Percentiles rank a stretch among this genome's conserved stretches.
phyloP scores from a whole-genome alignment of 228 moss, liverwort and hornwort species.

The Sphagnum magellanicum region DNA sequence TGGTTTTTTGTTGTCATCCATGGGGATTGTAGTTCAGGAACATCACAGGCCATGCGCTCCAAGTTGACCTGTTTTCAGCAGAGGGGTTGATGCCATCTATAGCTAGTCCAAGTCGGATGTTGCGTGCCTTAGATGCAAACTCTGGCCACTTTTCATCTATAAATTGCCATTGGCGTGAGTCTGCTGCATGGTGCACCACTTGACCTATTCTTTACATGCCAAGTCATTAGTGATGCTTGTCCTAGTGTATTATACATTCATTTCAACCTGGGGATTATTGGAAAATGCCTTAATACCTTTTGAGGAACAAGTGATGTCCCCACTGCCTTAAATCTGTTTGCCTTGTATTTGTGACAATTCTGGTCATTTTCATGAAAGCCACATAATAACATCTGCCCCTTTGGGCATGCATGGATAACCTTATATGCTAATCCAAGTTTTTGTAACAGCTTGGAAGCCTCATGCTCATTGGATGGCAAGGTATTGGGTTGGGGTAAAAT shows the following conservation, averaged over 20 bases:
- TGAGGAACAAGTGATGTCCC: not conserved
- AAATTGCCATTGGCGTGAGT: not conserved
- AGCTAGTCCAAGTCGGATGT: not conserved
- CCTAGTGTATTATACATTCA: too few relatives aligned
- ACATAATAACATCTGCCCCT: not conserved
- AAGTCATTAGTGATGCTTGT: too few relatives aligned
- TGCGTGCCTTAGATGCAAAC: not conserved
- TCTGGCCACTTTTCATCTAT: constrained; percentile 1
- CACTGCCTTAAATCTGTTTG: not conserved
- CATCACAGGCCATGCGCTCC: not conserved
- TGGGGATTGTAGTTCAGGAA: constrained; percentile 1
- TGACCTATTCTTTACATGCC: too few relatives aligned
- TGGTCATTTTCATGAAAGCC: not conserved
- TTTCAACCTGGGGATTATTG: too few relatives aligned
- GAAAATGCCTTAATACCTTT: too few relatives aligned
- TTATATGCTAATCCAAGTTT: not conserved
- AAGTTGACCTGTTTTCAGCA: not conserved
- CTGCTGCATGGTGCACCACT: not conserved
- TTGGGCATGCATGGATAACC: not conserved
- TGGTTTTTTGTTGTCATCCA: not conserved
- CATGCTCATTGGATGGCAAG: not conserved
- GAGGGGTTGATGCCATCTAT: constrained; percentile 1
- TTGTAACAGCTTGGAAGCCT: not conserved
- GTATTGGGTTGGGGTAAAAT: not conserved
- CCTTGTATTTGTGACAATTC: not conserved